Evolutionary conservation across 257 asterid species (phyloP), one percentile per base, ranked within the genome.

Genomic region (Penstemon newberryi): DNA sequence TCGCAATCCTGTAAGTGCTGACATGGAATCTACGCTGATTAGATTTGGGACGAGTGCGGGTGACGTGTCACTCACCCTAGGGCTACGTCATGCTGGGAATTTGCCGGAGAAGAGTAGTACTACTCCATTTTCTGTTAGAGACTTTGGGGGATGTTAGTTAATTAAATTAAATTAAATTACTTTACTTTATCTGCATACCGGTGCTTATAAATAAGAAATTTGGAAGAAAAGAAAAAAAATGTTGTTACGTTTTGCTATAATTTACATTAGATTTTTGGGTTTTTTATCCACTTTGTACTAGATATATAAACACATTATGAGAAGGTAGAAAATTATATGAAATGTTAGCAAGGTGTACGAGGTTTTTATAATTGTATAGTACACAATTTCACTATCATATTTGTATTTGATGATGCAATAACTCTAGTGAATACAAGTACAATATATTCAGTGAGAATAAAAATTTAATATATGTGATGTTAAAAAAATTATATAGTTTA

Each of bases 11-110:
- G n/a, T 40, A 5, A 66, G 54, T 49, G 78, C 56, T 5, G 84
- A 73, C 49, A 52, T 78, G 38, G 94, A 86, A 2, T 75, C 92
- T 2, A 80, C 89, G 59, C 60, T 91, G 4, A 83, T 87, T 47
- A 78, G 96, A 77, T 87, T 89, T 6, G 97, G 97, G 67, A 55
- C 92, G 39, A 82, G 65, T 7, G 51, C 91, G 33, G 96, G 99
- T 8, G 99, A 94, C 45, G 96, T 94, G 15, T 94, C 99, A 11
- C 96, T 94, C n/a, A 90, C 99, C 3, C 72, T 94, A 74, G 99
- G 99, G 82, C 83, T 94, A 47, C 96, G 91, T 41, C 99, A 94
- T 72, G 91, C 92, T 63, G 99, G 96, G 13, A 91, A 94, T 73
- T 8, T 88, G 75, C 96, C 95, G 70, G 96, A 89, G 74, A 91